Percentiles rank a stretch among this genome's conserved stretches.
phyloP scores from a whole-genome alignment of 2,329 filamentous ascomycete genomes.

The Cadophora sp. region DNA sequence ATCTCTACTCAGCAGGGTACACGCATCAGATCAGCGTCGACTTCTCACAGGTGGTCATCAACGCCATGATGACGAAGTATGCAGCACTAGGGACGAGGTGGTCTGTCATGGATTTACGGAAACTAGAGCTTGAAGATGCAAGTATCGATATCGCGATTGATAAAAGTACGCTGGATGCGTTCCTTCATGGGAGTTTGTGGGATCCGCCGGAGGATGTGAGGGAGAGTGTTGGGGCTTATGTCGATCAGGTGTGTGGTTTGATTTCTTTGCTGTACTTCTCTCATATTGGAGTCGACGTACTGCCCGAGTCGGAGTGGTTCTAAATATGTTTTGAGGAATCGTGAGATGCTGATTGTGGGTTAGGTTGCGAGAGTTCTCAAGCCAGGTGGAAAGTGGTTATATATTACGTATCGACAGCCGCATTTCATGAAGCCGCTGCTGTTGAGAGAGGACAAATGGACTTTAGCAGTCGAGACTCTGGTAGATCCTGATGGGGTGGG shows the following conservation, averaged over 20 bases:
- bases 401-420: constrained; percentile 60
- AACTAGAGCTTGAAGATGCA: constrained; percentile 51
- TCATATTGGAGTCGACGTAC: too few relatives aligned
- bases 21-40: constrained; percentile 60
- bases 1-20: constrained; percentile 56
- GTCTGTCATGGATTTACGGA: constrained; percentile 57
- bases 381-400: constrained; percentile 55
- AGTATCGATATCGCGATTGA: constrained; percentile 63
- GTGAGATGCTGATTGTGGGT: constrained; percentile 18
- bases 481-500: constrained; percentile 48
- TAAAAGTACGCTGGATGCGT: constrained; percentile 61
- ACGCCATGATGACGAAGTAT: constrained; percentile 57
- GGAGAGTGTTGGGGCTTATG: constrained; percentile 55
- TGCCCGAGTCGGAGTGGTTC: too few relatives aligned
- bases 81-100: constrained; percentile 47
- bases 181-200: constrained; percentile 59
- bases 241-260: constrained; percentile 51
- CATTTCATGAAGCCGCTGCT: constrained; percentile 60
- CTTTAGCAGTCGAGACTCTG: constrained; percentile 51
- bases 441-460: constrained; percentile 51
- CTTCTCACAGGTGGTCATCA: constrained; percentile 60
- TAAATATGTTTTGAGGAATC: too few relatives aligned
- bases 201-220: constrained; percentile 56
- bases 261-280: neutral
- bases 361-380: constrained; percentile 56